A percentile compares a stretch with the other conserved stretches of the same genome.
Conservation (phyloP, 768 basidiomycete species). For the Russula emetica region DNA sequence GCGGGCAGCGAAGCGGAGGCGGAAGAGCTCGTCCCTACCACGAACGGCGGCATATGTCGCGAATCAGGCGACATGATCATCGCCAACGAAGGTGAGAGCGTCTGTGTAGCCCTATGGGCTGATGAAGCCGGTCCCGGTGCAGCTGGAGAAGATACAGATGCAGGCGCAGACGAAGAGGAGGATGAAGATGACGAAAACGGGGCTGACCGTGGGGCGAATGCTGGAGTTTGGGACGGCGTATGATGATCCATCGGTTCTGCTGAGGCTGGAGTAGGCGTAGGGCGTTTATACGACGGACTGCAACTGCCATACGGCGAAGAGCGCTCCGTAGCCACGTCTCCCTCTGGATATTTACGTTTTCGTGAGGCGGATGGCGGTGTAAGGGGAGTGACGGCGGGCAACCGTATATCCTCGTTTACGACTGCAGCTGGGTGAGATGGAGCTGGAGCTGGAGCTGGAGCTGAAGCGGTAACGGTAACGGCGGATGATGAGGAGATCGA, state of each 20-base stretch:
- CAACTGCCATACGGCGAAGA: slow-evolving; percentile 21
- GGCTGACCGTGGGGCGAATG: background rate
- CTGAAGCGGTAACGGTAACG: background rate
- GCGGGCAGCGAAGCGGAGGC: slow-evolving; percentile 12
- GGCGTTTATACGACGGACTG: slow-evolving; percentile 25
- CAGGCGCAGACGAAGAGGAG: background rate
- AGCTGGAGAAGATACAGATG: background rate
- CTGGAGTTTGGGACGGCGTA: background rate
- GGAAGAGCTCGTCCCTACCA: slow-evolving; percentile 20
- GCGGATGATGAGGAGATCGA: slow-evolving; percentile 8
- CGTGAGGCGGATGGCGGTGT: slow-evolving; percentile 30
- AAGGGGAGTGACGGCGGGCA: slow-evolving; percentile 13
- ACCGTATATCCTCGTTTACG: slow-evolving; percentile 7
- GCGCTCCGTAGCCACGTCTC: slow-evolving; percentile 12
- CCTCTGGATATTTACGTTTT: slow-evolving; percentile 38
- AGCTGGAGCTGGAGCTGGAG: too few relatives aligned
- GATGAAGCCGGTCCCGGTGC: slow-evolving; percentile 27
- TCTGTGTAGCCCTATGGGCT: slow-evolving; percentile 39
- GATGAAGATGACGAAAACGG: slow-evolving; percentile 9
- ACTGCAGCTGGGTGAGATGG: background rate
- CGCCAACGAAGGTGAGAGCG: slow-evolving; percentile 57
- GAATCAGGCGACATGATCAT: slow-evolving; percentile 55
- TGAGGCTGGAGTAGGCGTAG: slow-evolving; percentile 25
- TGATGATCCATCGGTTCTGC: slow-evolving; percentile 15
- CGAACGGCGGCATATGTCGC: slow-evolving; percentile 28